Conservation (phyloP, 306 rosid genomes). For the Hippophae tibetana region DNA sequence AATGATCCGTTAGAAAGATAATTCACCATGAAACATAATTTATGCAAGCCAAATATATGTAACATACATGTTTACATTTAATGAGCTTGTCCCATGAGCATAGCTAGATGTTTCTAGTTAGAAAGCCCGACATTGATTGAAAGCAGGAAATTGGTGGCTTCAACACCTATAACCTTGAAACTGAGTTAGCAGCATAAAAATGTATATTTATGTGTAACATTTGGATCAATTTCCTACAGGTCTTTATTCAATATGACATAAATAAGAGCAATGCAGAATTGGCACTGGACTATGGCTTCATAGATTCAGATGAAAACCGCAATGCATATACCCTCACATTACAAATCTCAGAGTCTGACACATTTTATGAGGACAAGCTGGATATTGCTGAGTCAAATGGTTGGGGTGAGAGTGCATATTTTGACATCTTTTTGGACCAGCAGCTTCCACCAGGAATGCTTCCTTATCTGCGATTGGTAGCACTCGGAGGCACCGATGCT, state of each 20-base stretch:
- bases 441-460: slow-evolving; percentile 64
- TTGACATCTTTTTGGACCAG: slow-evolving; percentile 49
- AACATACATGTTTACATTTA: background rate
- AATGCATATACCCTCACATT: slow-evolving; percentile 65
- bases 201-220: background rate
- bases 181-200: too few relatives aligned
- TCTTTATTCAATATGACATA: slow-evolving; percentile 73
- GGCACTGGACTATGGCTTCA: slow-evolving; percentile 90
- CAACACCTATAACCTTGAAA: too few relatives aligned
- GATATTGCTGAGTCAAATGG: slow-evolving; percentile 83
- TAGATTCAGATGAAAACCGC: slow-evolving; percentile 48
- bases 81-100: too few relatives aligned
- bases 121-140: too few relatives aligned
- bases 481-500: slow-evolving; percentile 75
- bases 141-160: too few relatives aligned
- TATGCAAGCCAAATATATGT: background rate
- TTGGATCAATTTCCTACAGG: slow-evolving; percentile 32
- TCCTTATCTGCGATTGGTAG: slow-evolving; percentile 70
- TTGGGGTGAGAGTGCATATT: slow-evolving; percentile 55
- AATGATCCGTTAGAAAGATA: too few relatives aligned
- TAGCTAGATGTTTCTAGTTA: too few relatives aligned
- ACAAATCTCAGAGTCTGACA: slow-evolving; percentile 65
- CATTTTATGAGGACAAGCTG: slow-evolving; percentile 72
- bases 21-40: background rate
- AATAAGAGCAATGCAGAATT: slow-evolving; percentile 89